Base-by-base conservation (phyloP, 768 basidiomycete genomes). In the Mycena vulgaris region DNA sequence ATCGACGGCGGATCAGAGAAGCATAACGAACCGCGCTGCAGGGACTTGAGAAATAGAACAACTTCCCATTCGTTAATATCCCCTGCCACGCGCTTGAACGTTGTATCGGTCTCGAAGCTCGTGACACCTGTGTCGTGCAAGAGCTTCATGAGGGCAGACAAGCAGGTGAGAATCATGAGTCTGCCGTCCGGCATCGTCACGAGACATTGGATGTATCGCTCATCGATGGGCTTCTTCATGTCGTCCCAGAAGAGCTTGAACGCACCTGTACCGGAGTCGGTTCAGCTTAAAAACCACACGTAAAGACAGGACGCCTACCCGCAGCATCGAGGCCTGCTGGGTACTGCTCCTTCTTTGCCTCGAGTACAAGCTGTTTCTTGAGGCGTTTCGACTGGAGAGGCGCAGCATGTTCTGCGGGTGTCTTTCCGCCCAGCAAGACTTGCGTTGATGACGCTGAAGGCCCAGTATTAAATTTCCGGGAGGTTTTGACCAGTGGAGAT, bases 1-100 rank as follows among this genome's bases (percentile, higher is more conserved):
- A 33, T 19, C 3, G 5, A 3, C 30, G 30, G 8, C 28, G 30
- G 16, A 30, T 9, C 5, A 13, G 30, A 52, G 3, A 52, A 33
- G 28, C 13, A n/a, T 8, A 39, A 48, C 63, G 19, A n/a, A 62
- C 69, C 64, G 17, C 69, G 64, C 37, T 66, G 39, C 3, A 71
- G 57, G 2, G 58, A 13, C 19, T 71, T 71, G 19, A 65, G 37
- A 23, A 65, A 71, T 3, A 66, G 7, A 0, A 71, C 69, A 0
- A 71, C 53, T 23, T 71, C 69, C 69, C 69, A 71, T 25, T 71
- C 69, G 35, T 71, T 64, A 1, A 71, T 33, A 0, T 53, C 31
- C 1, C 64, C 69, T 0, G 1, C 51, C 0, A 71, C 31, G 0
- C 69, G 69, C 16, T 21, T 35, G 51, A 65, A 71, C 9, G 69